These are phyloP conservation scores for Kandelia obovata DNA, from an alignment of 345 rosid genomes.

Conservation along the genomic window DNA sequence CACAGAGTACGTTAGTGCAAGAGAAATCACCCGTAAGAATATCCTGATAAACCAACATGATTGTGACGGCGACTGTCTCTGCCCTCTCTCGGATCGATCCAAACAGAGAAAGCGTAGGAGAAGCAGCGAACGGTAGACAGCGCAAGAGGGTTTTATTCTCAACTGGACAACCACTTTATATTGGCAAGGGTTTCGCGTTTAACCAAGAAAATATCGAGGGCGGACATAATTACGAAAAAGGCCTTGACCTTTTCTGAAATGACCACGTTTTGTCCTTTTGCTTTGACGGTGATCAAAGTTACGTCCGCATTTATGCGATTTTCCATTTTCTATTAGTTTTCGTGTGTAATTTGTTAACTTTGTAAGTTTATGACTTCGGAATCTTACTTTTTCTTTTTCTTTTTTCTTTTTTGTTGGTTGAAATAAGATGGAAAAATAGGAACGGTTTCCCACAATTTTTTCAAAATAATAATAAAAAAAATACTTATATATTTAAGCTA, in stretches of 20 bases:
- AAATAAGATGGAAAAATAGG: too few relatives aligned
- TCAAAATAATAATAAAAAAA: too few relatives aligned
- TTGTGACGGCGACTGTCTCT: slow-evolving; percentile 34
- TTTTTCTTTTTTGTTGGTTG: too few relatives aligned
- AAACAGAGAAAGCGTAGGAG: slow-evolving; percentile 28
- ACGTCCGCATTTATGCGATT: too few relatives aligned
- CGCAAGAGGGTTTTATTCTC: fast-evolving
- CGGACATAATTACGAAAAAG: slow-evolving; percentile 10
- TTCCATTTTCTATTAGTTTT: too few relatives aligned
- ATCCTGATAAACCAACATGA: slow-evolving; percentile 97
- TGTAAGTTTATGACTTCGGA: too few relatives aligned
- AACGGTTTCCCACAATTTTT: too few relatives aligned
- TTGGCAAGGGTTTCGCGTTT: slow-evolving; percentile 41
- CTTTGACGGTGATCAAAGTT: too few relatives aligned
- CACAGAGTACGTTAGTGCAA: slow-evolving; percentile 24
- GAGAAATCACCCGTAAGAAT: slow-evolving; percentile 46
- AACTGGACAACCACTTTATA: background rate
- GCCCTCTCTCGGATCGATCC: slow-evolving; percentile 26
- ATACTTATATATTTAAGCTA: too few relatives aligned
- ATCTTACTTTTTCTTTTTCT: too few relatives aligned
- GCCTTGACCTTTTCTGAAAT: background rate
- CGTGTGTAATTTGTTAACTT: too few relatives aligned
- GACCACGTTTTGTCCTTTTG: slow-evolving; percentile 1
- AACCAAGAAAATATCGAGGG: background rate
- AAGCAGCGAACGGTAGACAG: slow-evolving; percentile 25